Conservation (phyloP, 306 rosid species). For the Sophora flavescens region DNA sequence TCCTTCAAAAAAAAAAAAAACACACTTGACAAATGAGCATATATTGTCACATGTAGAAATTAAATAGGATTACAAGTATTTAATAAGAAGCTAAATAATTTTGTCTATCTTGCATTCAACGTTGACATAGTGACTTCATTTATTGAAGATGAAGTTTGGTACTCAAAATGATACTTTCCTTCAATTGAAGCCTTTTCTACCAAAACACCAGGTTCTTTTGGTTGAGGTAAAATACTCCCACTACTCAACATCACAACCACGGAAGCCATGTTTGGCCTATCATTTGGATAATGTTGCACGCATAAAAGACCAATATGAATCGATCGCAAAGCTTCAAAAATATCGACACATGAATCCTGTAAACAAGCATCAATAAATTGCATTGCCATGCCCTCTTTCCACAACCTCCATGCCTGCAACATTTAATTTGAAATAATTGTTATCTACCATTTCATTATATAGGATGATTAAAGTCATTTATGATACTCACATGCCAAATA, state of each 20-base stretch:
- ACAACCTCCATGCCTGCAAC: conserved; percentile 39
- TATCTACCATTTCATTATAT: background rate
- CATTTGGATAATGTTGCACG: conserved; percentile 49
- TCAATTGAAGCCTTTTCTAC: background rate
- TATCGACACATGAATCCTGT: background rate
- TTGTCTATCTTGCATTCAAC: conserved; percentile 34
- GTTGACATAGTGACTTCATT: conserved; percentile 17
- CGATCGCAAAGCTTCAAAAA: conserved; percentile 38
- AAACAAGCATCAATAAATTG: conserved; percentile 28
- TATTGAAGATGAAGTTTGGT: background rate
- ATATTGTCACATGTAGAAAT: too few species aligned
- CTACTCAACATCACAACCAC: conserved; percentile 44
- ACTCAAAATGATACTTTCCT: background rate
- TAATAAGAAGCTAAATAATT: background rate
- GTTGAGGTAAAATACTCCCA: conserved; percentile 44
- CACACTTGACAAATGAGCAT: too few species aligned
- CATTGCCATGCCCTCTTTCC: conserved; percentile 26
- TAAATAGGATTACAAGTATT: background rate
- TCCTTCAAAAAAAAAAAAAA: too few species aligned
- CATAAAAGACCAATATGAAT: conserved; percentile 56
- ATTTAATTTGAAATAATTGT: background rate
- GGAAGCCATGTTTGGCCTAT: conserved; percentile 41
- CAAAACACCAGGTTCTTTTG: conserved; percentile 50
- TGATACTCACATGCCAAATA: too few species aligned
- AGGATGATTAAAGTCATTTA: too few species aligned